Evolutionary conservation across 179 eudicot genomes (phyloP), one percentile per base, ranked within the genome.

Genomic region (Drosera spatulata): DNA sequence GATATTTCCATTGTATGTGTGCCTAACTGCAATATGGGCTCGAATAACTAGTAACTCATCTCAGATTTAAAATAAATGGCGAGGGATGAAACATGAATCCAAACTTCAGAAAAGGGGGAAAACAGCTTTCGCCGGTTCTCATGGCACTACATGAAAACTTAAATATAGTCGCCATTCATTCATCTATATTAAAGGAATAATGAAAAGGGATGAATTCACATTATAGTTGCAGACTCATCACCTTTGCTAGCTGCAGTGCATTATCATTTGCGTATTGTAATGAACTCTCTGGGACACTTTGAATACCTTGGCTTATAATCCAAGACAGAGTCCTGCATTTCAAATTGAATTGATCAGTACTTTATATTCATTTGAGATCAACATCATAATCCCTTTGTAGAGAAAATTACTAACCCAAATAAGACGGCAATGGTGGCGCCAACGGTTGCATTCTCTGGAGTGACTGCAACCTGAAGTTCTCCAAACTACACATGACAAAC

Each of bases 191-290:
- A 22, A 22, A 22, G 33, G 33, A 22, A 22, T 22, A 22, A 22
- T 22, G 33, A 22, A 22, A 22, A 22, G 33, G 33, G 33, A 22
- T 22, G 33, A 22, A 22, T 22, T 22, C 33, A 22, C 33, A 22
- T 22, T 22, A 22, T 1, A 22, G 33, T 22, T 22, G 33, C 33
- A 22, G 33, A 22, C 33, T 0, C 33, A 41, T 41, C 45, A 93
- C 96, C 99, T 93, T 78, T 54, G 86, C 99, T 53, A 89, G 81
- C 53, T 76, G 73, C 77, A 86, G 51, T 60, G 96, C 99, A 15
- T 93, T 93, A 37, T 86, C 96, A 72, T 82, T 93, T 67, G 95
- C 88, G 71, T 93, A 93, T 61, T 84, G 80, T 66, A 89, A 58
- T 61, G 96, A 86, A 67, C 69, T 75, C 67, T 89, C 99, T 41